Conservation (phyloP, 2,329 filamentous ascomycete species). For the Grosmannia clavigera region DNA sequence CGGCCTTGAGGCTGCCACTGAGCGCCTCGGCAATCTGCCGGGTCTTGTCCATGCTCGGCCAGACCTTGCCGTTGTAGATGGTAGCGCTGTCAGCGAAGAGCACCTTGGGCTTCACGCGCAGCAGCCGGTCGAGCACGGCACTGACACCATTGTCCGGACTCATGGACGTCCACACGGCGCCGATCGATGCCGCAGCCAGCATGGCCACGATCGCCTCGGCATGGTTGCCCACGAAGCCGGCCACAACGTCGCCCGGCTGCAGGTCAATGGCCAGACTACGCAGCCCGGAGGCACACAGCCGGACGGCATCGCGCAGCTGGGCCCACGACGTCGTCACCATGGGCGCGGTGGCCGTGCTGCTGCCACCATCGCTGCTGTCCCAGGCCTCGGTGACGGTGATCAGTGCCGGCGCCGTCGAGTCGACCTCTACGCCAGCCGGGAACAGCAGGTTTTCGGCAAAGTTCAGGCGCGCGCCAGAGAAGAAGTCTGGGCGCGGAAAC, state of each 20-base stretch:
- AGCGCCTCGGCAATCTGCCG: conserved; percentile 61
- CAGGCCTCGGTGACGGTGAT: conserved; percentile 65
- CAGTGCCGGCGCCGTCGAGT: conserved; percentile 54
- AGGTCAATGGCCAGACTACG: conserved; percentile 46
- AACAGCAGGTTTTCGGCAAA: conserved; percentile 93
- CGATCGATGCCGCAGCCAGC: conserved; percentile 69
- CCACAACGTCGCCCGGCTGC: conserved; percentile 41
- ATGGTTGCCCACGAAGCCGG: conserved; percentile 79
- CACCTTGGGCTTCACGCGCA: conserved; percentile 71
- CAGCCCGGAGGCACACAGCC: conserved; percentile 59
- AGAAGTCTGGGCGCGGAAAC: conserved; percentile 83
- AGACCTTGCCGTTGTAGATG: conserved; percentile 82
- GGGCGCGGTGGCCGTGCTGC: conserved; percentile 9
- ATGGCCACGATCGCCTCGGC: conserved; percentile 77
- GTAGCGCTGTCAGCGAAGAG: conserved; percentile 82
- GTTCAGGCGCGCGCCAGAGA: conserved; percentile 66
- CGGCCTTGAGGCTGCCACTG: conserved; percentile 52
- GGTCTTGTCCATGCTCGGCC: conserved; percentile 69
- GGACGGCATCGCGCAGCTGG: conserved; percentile 66
- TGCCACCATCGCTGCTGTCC: conserved; percentile 36
- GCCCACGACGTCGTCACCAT: conserved; percentile 52
- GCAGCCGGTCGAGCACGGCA: conserved; percentile 76
- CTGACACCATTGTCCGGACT: conserved; percentile 87
- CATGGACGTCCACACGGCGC: conserved; percentile 86
- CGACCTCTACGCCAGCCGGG: conserved; percentile 41